Conservation (phyloP, 1,284 basidiomycete species). For the Phylloporus gajari region DNA sequence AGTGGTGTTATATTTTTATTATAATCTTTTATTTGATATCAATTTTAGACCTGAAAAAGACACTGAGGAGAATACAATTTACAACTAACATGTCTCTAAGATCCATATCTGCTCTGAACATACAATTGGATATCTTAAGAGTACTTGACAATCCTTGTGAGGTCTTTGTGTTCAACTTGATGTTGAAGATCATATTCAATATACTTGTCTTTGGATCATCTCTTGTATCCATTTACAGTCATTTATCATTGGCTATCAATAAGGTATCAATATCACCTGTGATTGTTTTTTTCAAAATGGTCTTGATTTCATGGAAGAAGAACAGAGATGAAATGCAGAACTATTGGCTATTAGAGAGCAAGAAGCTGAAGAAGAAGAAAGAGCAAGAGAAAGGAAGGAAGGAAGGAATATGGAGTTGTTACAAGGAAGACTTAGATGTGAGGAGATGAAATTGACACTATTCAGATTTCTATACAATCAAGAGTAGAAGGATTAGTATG, state of each 20-base stretch:
- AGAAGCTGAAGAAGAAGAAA: constrained; percentile 1
- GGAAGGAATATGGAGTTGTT: neutral
- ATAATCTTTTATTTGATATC: too few species aligned
- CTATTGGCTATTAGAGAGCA: constrained; percentile 1
- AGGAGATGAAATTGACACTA: constrained; percentile 3
- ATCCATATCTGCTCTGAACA: constrained; percentile 3
- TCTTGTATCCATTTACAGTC: constrained; percentile 3
- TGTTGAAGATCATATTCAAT: constrained; percentile 1
- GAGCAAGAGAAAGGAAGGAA: neutral
- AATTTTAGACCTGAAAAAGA: constrained; percentile 37
- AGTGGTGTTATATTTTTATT: neutral
- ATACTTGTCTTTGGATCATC: constrained; percentile 8
- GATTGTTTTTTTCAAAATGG: neutral
- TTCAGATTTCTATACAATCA: neutral
- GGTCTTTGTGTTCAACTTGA: neutral
- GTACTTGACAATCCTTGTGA: constrained; percentile 2
- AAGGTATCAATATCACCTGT: neutral
- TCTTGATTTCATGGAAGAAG: neutral
- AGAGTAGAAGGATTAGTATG: neutral
- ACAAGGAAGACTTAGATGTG: neutral
- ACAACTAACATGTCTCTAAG: constrained; percentile 10
- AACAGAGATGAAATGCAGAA: neutral
- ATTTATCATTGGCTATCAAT: constrained; percentile 4
- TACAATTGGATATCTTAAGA: constrained; percentile 9
- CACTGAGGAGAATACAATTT: constrained; percentile 31